Base-by-base conservation (phyloP, 768 basidiomycete genomes). In the Termitomyces heimii region DNA sequence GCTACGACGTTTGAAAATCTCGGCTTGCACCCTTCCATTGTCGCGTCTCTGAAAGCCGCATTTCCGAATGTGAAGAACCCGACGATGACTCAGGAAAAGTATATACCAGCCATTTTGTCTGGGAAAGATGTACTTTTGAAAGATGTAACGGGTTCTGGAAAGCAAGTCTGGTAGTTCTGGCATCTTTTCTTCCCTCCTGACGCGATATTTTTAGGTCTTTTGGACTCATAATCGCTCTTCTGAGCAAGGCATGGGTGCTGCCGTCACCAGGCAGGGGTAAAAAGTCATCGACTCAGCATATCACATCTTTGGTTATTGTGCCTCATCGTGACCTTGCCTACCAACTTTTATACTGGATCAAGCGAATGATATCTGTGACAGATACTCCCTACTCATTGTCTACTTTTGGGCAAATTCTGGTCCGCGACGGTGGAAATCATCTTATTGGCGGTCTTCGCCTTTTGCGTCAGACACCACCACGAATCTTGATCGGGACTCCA, bases 91-190 rank as follows among this genome's bases (percentile, higher is more conserved):
- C 89, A 92, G 66, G 71, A 67, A 43, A 71, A 72, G 52, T 80
- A 90, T 53, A 84, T 91, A 56, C 80, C 82, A 3, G 87, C 83
- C 18, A 74, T 89, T 9, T 58, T 85, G 31, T 65, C 66, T 20
- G 77, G 77, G 7, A 78, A 78, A 63, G 84, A 91, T 67, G 74
- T 91, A 18, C 69, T 90, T 14, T 62, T 92, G 53, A 84, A 81
- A 60, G 89, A 89, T 60, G 71, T 73, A 26, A 88, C 89, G n/a
- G 89, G 90, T 5, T 82, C 84, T 45, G 90, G 89, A 73, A 92
- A 92, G 89, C 90, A 66, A 58, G 86, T 74, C 40, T 50, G 31
- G 37, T 4, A 54, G 43, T 44, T 32, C 28, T 56, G 5, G 65
- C 24, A 6, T 24, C 39, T 31, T 55, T 58, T 10, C n/a, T 55